These are phyloP conservation scores for Trichoderma gamsii DNA, from an alignment of 495 filamentous ascomycete genomes.

Conservation along the genomic window DNA sequence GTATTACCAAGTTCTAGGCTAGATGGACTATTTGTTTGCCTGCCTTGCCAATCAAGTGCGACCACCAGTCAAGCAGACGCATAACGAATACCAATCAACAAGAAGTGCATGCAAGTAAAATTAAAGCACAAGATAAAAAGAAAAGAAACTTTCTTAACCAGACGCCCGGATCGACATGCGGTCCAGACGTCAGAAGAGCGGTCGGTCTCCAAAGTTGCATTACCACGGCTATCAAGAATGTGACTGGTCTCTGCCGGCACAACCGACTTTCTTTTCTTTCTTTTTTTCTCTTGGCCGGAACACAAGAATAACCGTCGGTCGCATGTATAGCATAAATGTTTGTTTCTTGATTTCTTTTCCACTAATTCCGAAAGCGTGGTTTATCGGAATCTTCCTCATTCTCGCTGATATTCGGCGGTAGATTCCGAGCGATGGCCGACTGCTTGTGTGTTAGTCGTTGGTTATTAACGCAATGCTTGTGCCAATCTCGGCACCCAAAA, in stretches of 20 bases:
- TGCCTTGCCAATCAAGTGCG: neutral
- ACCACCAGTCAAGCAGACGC: neutral
- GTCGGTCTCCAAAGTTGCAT: conserved; percentile 1
- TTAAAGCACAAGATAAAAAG: too few species aligned
- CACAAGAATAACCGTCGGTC: neutral
- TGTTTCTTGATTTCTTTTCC: neutral
- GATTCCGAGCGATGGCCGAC: neutral
- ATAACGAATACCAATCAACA: too few species aligned
- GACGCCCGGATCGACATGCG: neutral
- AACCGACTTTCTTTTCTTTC: neutral
- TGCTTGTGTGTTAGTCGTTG: too few species aligned
- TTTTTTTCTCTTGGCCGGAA: neutral
- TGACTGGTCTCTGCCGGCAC: neutral
- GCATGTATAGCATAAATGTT: neutral
- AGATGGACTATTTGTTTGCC: neutral
- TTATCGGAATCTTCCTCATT: too few species aligned
- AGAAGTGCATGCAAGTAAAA: neutral
- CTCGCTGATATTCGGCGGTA: neutral
- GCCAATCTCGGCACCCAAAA: too few species aligned
- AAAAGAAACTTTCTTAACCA: too few species aligned
- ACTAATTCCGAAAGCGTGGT: neutral
- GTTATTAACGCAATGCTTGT: too few species aligned
- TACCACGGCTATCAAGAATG: neutral
- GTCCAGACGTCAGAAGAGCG: conserved; percentile 3
- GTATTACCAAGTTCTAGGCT: neutral